Base-by-base conservation (phyloP, 2,329 filamentous ascomycete species). In the Stemphylium beticola region DNA sequence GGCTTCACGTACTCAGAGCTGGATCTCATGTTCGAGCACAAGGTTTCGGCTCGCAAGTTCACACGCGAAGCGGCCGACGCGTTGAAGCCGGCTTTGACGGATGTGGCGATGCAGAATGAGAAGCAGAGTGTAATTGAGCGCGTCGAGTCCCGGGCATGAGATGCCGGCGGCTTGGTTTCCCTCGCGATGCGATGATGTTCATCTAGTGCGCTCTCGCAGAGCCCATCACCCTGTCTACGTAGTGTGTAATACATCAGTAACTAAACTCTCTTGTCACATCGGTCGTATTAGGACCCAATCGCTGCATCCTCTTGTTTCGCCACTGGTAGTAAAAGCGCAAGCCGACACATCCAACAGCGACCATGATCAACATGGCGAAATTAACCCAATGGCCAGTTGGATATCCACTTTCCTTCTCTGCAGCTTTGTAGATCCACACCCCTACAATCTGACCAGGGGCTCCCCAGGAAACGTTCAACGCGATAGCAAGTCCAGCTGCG, bases 391-490 rank as follows among this genome's bases (percentile, higher is more conserved):
- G 87, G 0, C 88, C 88, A 0, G 87, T 90, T 0, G 87, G 87
- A 68, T 89, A 91, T 0, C 88, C 88, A 9, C 62, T 74, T 18
- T 76, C 71, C 15, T 81, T 82, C 71, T 91, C 86, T 10, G 83
- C 75, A 1, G 83, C 79, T 66, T 87, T 88, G 74, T 90, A 91
- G 57, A 90, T 90, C 87, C 87, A 91, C 1, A 90, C 86, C 0
- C 87, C 88, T 0, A 85, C 83, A 36, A 91, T 91, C 71, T 91
- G 88, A 0, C 88, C 88, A 0, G 87, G 80, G 0, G 87, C 87
- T 0, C 87, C 87, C 43, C 89, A 81, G 2, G 84, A 86, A 14
- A 91, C 83, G 58, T 91, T 90, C 57, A 91, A 74, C 0, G 87
- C 88, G 50, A 91, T 88, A 2, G 87, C 88, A 10, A 91, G 79